These are phyloP conservation scores for Anthracocystis setariae DNA, from an alignment of 1,284 basidiomycete genomes.

Conservation along the genomic window DNA sequence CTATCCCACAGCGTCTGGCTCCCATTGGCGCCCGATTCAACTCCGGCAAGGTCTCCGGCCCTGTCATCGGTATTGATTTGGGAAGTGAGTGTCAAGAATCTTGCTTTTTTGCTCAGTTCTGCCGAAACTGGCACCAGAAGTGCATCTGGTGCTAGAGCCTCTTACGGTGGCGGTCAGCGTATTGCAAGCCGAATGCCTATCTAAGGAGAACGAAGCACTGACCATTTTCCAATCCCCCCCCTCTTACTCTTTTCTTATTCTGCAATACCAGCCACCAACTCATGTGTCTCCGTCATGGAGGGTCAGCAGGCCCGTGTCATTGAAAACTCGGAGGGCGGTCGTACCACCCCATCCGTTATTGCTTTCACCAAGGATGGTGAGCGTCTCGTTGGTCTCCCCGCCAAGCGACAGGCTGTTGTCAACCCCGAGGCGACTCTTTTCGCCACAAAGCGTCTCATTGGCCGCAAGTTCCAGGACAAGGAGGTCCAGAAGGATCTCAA, in stretches of 20 bases:
- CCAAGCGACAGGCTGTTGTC: conserved; percentile 96
- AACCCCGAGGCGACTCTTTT: conserved; percentile 75
- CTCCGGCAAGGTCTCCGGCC: conserved; percentile 62
- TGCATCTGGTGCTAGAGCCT: not conserved
- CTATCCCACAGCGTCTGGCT: conserved; percentile 42
- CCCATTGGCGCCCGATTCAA: conserved; percentile 55
- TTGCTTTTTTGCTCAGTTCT: not conserved
- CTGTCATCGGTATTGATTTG: conserved; percentile 66
- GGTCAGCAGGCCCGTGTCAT: conserved; percentile 88
- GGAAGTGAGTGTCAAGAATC: conserved; percentile 53
- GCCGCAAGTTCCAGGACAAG: conserved; percentile 89
- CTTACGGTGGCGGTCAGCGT: too few species aligned
- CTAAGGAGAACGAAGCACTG: conserved; percentile 2
- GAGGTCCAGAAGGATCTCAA: conserved; percentile 91
- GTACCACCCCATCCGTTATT: conserved; percentile 97
- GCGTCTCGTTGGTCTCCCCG: conserved; percentile 88
- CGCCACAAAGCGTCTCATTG: conserved; percentile 95
- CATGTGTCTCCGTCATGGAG: conserved; percentile 76
- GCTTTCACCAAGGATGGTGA: conserved; percentile 88
- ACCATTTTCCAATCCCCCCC: not conserved
- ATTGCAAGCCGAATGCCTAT: not conserved
- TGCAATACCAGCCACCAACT: conserved; percentile 60
- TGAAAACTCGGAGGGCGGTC: conserved; percentile 96
- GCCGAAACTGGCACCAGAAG: not conserved
- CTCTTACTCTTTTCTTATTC: conserved; percentile 1